Evolutionary conservation across 2,329 filamentous ascomycete species (phyloP).

Genomic region (Colletotrichum melonis): DNA sequence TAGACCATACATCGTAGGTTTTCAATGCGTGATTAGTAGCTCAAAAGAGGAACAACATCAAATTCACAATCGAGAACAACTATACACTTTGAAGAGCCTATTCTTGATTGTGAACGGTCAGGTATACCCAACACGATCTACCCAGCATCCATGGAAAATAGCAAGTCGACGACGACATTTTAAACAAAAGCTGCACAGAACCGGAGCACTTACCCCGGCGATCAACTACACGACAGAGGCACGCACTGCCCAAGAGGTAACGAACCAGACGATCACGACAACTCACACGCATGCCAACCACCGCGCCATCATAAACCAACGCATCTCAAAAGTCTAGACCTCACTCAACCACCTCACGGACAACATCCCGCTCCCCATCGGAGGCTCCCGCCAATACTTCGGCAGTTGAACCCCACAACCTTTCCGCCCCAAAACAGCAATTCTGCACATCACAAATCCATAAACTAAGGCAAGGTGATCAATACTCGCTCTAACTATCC

Average conservation of each 20-base stretch:
- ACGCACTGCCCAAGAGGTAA: no score
- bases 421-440: not conserved
- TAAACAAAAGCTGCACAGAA: no score
- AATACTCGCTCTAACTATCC: not conserved
- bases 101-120: no score
- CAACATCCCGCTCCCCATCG: not conserved
- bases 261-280: not conserved
- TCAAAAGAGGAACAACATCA: no score
- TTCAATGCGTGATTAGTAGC: no score
- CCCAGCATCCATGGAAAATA: no score
- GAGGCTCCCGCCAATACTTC: not conserved
- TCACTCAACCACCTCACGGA: not conserved
- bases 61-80: no score
- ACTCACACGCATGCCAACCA: not conserved
- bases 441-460: not conserved
- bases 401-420: not conserved
- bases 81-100: no score
- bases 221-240: not conserved
- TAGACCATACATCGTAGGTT: no score
- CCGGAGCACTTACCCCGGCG: not conserved
- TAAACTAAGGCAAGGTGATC: not conserved
- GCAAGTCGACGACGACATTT: no score
- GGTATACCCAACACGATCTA: no score
- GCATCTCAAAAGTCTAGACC: not conserved
- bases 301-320: rapidly evolving